phyloP scores from a whole-genome alignment of 352 stramenopile species.

The Pythium volutum region DNA sequence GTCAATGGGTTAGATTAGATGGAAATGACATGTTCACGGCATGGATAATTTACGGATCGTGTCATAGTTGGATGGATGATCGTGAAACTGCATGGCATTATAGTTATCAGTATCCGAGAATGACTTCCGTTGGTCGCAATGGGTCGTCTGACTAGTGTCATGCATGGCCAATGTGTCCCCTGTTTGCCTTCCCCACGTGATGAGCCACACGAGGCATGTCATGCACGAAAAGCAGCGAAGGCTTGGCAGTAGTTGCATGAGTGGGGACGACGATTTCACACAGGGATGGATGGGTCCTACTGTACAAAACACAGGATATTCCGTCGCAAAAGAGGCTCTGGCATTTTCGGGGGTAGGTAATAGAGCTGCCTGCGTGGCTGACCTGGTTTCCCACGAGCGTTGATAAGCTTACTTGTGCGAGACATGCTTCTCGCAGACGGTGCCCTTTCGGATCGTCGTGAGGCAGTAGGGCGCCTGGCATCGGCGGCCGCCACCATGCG shows the following conservation, averaged over 20 bases:
- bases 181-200: too few relatives aligned
- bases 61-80: too few relatives aligned
- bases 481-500: slow-evolving; percentile 66
- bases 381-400: neutral
- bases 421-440: slow-evolving; percentile 47
- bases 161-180: too few relatives aligned
- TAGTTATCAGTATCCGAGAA: neutral
- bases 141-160: neutral
- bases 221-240: neutral
- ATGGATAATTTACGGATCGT: too few relatives aligned
- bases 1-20: too few relatives aligned
- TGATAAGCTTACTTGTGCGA: slow-evolving; percentile 8
- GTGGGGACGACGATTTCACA: slow-evolving; percentile 6
- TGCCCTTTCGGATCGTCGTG: slow-evolving; percentile 61
- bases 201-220: neutral
- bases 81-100: neutral
- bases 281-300: slow-evolving; percentile 5
- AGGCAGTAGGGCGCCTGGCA: slow-evolving; percentile 65
- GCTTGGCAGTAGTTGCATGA: neutral
- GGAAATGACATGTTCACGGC: too few relatives aligned
- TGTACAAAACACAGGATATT: slow-evolving; percentile 11
- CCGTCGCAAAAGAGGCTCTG: slow-evolving; percentile 9
- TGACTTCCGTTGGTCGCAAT: neutral
- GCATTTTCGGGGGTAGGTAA: slow-evolving; percentile 2
- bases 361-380: neutral